These are phyloP conservation scores for Pichia nakasei DNA, from an alignment of 805 yeast genomes.

Conservation along the genomic window DNA sequence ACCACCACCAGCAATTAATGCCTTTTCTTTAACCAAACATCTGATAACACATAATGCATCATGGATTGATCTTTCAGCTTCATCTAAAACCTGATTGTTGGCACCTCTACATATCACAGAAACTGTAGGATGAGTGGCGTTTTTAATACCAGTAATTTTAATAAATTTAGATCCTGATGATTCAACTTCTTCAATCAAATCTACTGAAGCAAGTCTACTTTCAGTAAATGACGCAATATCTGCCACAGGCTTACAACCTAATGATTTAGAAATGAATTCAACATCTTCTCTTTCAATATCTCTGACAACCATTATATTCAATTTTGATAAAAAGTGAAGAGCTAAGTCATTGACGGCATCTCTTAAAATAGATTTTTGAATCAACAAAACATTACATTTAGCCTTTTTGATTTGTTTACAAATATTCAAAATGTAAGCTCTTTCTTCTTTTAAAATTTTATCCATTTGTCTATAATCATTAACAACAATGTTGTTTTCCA, in stretches of 20 bases:
- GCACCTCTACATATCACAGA: conserved; percentile 95
- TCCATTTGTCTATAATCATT: conserved; percentile 99
- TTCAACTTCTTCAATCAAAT: conserved; percentile 84
- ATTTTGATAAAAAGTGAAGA: conserved; percentile 85
- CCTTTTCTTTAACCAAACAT: conserved; percentile 81
- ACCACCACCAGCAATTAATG: conserved; percentile 96
- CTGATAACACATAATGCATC: conserved; percentile 93
- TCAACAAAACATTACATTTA: conserved; percentile 84
- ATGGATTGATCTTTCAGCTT: conserved; percentile 93
- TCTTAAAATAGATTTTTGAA: conserved; percentile 87
- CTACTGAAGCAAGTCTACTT: conserved; percentile 87
- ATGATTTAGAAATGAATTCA: conserved; percentile 75
- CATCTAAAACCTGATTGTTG: conserved; percentile 81
- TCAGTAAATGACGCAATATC: conserved; percentile 91
- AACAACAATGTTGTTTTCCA: conserved; percentile 96
- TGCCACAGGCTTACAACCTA: conserved; percentile 94
- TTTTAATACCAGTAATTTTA: conserved; percentile 73
- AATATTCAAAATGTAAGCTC: conserved; percentile 88
- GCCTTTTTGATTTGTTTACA: conserved; percentile 96
- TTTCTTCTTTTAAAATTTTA: conserved; percentile 93
- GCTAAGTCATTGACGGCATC: conserved; percentile 95
- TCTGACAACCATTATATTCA: conserved; percentile 88
- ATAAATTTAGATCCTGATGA: conserved; percentile 86
- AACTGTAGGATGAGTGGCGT: conserved; percentile 54
- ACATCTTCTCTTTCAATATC: conserved; percentile 95